Base-by-base conservation (phyloP, 1,284 basidiomycete genomes). In the Ceratobasidium papillatum region DNA sequence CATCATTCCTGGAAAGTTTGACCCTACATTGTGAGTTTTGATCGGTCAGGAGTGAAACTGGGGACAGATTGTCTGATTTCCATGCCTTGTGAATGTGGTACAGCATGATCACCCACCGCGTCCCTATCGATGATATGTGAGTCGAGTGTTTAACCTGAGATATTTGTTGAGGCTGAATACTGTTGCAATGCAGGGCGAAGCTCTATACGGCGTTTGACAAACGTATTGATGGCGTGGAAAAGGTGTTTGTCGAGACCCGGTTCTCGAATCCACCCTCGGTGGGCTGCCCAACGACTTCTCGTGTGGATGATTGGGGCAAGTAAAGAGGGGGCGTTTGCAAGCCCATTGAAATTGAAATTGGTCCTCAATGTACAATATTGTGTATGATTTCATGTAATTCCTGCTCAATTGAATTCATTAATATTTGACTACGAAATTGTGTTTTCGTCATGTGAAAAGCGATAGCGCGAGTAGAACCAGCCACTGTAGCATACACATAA, bases 1-100 rank as follows among this genome's bases (percentile, higher is more conserved):
- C 76, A 87, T 94, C 79, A 82, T 87, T 66, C 84, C 88, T 0
- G 89, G 89, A 34, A 91, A 90, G 79, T 89, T 94, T 77, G 90
- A 93, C 78, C 88, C 90, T 3, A 87, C 85, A 4, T 88, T 90
- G 85, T 88, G 80, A 78, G 87, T 87, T 12, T 43, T 77, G 32
- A 75, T 75, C 68, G 52, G 61, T 45, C n/a, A 73, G 43, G 12
- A 41, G 12, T 36, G 43, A 12, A 8, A n/a, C 47, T 51, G 22
- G 19, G 49, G 38, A 38, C 14, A 49, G 51, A 17, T 22, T 74
- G 5, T 22, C 36, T 64, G 45, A 59, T 77, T 77, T 41, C 7
- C 14, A 22, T 59, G 25, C n/a, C 12, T 63, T 47, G 41, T 47
- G 52, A 61, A 56, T 47, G 36, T 27, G 5, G 32, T 38, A 36